Evolutionary conservation across 169 alveolate species (phyloP).

Genomic region (Babesia sp.): DNA sequence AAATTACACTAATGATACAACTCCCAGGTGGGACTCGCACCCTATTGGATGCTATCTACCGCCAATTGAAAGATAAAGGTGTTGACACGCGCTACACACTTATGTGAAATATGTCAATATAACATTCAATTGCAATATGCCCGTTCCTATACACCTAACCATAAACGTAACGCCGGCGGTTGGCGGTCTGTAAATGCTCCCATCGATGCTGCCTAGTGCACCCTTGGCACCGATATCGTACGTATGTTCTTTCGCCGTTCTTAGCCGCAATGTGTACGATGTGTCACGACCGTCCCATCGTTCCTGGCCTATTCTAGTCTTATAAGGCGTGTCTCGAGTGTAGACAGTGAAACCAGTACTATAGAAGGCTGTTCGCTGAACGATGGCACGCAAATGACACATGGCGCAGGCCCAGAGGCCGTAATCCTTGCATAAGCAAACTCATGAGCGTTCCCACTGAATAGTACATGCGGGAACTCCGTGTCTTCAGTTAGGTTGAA

Average conservation of each 20-base stretch:
- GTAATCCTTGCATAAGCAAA: constrained; percentile 27
- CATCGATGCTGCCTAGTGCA: constrained; percentile 19
- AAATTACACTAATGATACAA: no score
- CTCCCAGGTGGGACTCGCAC: no score
- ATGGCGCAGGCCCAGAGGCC: constrained; percentile 13
- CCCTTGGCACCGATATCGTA: neutral
- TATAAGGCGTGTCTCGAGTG: constrained; percentile 36
- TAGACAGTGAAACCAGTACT: constrained; percentile 54
- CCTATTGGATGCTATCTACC: no score
- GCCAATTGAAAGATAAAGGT: no score
- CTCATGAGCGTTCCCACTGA: constrained; percentile 58
- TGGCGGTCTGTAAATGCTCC: neutral
- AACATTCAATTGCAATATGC: no score
- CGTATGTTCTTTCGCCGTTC: neutral
- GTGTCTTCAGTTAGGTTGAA: constrained; percentile 46
- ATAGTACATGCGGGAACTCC: constrained; percentile 64
- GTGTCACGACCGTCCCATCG: neutral
- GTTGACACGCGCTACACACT: no score
- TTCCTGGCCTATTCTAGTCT: constrained; percentile 19
- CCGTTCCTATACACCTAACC: no score
- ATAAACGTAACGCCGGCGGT: neutral
- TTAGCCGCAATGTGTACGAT: neutral
- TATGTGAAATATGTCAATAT: no score
- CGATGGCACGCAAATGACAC: constrained; percentile 55
- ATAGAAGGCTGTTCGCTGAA: constrained; percentile 52